A percentile compares a stretch with the other conserved stretches of the same genome.
phyloP scores from a whole-genome alignment of 176 grass and related monocot genomes.

The Leersia perrieri region DNA sequence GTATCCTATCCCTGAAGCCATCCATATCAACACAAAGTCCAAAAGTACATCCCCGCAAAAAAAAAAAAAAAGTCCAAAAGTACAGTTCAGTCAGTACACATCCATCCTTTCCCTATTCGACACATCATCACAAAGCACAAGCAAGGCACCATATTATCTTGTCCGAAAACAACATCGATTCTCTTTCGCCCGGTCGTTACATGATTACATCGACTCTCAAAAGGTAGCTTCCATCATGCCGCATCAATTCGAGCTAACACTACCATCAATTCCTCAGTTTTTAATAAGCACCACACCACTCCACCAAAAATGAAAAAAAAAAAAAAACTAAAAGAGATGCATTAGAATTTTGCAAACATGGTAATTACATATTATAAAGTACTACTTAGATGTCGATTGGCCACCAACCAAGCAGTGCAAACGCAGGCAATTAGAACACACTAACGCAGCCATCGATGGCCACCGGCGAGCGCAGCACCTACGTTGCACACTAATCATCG shows the following conservation, averaged over 20 bases:
- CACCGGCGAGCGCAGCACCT: background rate
- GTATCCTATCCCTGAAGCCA: background rate
- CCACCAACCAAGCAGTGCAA: background rate
- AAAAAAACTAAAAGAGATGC: background rate
- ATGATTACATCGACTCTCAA: background rate
- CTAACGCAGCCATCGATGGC: background rate
- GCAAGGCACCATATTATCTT: conserved; percentile 11
- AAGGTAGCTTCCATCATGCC: background rate
- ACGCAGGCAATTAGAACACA: background rate
- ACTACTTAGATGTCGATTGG: background rate
- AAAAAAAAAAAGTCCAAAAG: background rate
- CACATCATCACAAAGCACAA: background rate
- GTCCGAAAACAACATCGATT: background rate
- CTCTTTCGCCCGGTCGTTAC: too few species aligned
- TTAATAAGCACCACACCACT: background rate
- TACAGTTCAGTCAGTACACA: background rate
- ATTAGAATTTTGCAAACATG: background rate
- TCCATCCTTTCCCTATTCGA: background rate
- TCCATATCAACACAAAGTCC: background rate
- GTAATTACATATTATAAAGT: too few species aligned
- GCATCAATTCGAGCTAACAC: background rate
- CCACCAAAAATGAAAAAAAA: background rate
- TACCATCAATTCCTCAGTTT: background rate
- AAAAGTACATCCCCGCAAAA: too few species aligned
- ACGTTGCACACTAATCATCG: background rate